Percentiles rank a stretch among this genome's conserved stretches.
Conservation (phyloP, 768 basidiomycete species). For the Leccinum aurantiacum region DNA sequence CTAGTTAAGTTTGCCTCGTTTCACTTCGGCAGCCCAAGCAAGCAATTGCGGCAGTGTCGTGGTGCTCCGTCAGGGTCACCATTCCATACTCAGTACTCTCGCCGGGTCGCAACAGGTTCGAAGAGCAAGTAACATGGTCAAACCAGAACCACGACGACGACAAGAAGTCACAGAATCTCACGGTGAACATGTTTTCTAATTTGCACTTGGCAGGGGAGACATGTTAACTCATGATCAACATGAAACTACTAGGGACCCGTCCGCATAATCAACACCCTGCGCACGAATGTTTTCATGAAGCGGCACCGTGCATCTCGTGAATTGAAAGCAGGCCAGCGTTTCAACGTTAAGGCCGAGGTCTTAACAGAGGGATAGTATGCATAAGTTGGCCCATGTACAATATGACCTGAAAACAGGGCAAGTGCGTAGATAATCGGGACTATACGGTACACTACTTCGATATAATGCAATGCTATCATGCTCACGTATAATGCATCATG, state of each 20-base stretch:
- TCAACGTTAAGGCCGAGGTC: not conserved
- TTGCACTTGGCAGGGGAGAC: not conserved
- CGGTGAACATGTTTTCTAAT: not conserved
- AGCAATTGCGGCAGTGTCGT: not conserved
- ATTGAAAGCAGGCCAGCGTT: not conserved
- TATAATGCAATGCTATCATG: no score
- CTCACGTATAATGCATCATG: not conserved
- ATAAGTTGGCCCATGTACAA: not conserved
- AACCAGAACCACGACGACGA: not conserved
- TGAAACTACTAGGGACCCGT: not conserved
- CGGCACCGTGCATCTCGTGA: not conserved
- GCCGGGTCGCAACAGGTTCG: not conserved
- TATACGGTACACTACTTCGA: not conserved
- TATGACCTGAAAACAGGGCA: not conserved
- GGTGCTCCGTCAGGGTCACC: not conserved
- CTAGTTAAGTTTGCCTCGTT: not conserved
- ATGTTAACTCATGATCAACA: not conserved
- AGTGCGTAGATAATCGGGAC: not conserved
- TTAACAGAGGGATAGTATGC: not conserved
- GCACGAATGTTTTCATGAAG: not conserved
- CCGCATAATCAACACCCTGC: not conserved
- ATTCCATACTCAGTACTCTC: not conserved
- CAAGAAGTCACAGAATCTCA: not conserved
- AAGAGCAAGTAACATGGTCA: not conserved
- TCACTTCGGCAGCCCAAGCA: not conserved